Base-by-base conservation (phyloP, 345 rosid genomes). In the Gossypium mustelinum region DNA sequence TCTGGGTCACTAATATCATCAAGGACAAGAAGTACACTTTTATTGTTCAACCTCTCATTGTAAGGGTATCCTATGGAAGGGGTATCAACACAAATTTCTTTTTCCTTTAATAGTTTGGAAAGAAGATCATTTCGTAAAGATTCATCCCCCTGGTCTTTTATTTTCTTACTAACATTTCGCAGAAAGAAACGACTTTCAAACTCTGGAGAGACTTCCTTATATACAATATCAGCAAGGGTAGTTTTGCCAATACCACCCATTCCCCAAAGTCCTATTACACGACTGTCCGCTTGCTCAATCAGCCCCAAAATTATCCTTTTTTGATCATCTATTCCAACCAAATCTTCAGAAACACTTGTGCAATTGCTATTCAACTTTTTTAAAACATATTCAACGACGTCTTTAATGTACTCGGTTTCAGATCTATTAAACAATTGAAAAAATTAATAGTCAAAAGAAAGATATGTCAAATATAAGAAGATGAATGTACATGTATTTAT, bases 211-310 rank as follows among this genome's bases (percentile, higher is more conserved):
- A n/a, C 12, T 64, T 39, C 50, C 4, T 64, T n/a, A 10, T 39
- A 64, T 0, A 63, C 47, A 34, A 47, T 22, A 2, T 39, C 13
- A 39, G 57, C 68, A 17, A 63, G 68, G 1, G 68, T 39, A 7
- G 48, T 63, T 34, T 63, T 63, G 47, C 68, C 48, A 34, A 63
- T 34, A 7, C 68, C 68, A 41, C 68, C 50, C 68, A 64, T 64
- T 7, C 50, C 68, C 18, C 68, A 64, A 1, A n/a, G 44, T 64
- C 50, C 68, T n/a, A 64, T 41, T 3, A 41, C 68, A 9, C 68
- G 50, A 17, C 0, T n/a, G 7, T 64, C 14, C 0, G n/a, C n/a
- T 39, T 39, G 25, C 0, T n/a, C 1, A 41, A 64, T 17, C 14
- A 64, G 14, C 5, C 11, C 5, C 24, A 27, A 60, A 25, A 27